Evolutionary conservation across 164 flowering plant genomes (phyloP), one percentile per base, ranked within the genome.

Genomic region (Magnolia kwangsiensis): DNA sequence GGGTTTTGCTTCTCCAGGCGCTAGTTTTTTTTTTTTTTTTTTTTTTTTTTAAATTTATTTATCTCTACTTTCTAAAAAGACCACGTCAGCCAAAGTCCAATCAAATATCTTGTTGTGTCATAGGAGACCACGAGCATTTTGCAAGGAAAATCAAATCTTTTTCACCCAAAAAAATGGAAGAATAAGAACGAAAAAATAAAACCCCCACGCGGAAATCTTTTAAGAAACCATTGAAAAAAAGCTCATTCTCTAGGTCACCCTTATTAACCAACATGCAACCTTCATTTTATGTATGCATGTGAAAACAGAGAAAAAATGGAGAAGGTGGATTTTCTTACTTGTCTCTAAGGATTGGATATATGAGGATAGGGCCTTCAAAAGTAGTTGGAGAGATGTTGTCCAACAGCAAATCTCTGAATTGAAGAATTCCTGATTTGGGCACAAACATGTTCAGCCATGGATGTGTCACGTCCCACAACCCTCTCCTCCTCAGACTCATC

Each of bases 371-470:
- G 27, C 86, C 86, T 23, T 77, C 74, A 71, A 83, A 81, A 50
- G 83, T 51, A 23, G n/a, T 51, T 58, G 84, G 77, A 18, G 86
- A 77, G 70, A 83, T 81, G 69, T 59, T 77, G 9, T 81, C 79
- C 78, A 81, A 49, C 76, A 84, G 55, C 72, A 84, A 20, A 61
- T 81, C 86, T 8, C 45, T 78, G 77, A 86, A 84, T 31, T 77
- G 74, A 9, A 63, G n/a, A 19, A 87, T 82, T 51, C 81, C 77
- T 11, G 85, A 75, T 50, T 76, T 78, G 19, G 89, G 87, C 72
- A 87, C 82, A 72, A 84, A 76, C 73, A 87, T 78, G 69, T 87
- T 85, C 9, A 87, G 75, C 89, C 89, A 87, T 21, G 89, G 87
- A 69, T 87, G 89, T 8, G 89, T 55, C 13, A 87, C 86, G 45